These are phyloP conservation scores for Starmerella lactis-condensi DNA, from an alignment of 805 yeast genomes.

Conservation along the genomic window DNA sequence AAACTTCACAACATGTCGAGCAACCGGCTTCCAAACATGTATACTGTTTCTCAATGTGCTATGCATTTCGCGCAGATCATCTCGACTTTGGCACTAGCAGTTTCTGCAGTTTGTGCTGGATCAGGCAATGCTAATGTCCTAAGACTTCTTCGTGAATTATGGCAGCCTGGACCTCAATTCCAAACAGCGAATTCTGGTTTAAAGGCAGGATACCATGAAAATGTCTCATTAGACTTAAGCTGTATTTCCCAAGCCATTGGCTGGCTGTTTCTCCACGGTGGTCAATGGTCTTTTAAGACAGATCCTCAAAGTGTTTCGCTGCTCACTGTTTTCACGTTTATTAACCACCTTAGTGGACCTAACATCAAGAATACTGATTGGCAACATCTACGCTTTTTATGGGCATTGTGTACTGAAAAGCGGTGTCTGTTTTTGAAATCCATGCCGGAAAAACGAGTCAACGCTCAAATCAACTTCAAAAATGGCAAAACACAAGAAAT, in stretches of 20 bases:
- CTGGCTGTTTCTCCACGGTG: conserved; percentile 75
- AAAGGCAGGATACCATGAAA: conserved; percentile 32
- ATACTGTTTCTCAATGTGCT: conserved; percentile 33
- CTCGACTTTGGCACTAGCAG: conserved; percentile 37
- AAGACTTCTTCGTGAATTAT: conserved; percentile 51
- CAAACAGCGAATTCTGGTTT: background rate
- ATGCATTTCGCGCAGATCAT: conserved; percentile 24
- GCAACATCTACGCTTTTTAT: conserved; percentile 74
- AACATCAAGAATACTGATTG: conserved; percentile 30
- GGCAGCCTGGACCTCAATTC: conserved; percentile 10
- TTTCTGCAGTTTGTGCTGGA: conserved; percentile 70
- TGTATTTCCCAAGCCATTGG: conserved; percentile 72
- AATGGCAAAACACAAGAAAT: background rate
- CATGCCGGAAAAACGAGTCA: conserved; percentile 36
- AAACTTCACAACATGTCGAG: too few species aligned
- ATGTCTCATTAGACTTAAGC: conserved; percentile 50
- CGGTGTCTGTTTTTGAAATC: conserved; percentile 67
- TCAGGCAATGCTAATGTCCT: conserved; percentile 71
- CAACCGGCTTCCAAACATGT: background rate
- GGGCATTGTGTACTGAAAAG: conserved; percentile 70
- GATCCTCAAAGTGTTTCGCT: conserved; percentile 49
- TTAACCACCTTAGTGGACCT: conserved; percentile 9
- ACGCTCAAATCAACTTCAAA: conserved; percentile 25
- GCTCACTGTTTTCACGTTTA: conserved; percentile 37
- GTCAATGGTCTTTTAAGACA: conserved; percentile 61